These are phyloP conservation scores for Eucalyptus microcorys DNA, from an alignment of 345 rosid genomes.

Conservation along the genomic window DNA sequence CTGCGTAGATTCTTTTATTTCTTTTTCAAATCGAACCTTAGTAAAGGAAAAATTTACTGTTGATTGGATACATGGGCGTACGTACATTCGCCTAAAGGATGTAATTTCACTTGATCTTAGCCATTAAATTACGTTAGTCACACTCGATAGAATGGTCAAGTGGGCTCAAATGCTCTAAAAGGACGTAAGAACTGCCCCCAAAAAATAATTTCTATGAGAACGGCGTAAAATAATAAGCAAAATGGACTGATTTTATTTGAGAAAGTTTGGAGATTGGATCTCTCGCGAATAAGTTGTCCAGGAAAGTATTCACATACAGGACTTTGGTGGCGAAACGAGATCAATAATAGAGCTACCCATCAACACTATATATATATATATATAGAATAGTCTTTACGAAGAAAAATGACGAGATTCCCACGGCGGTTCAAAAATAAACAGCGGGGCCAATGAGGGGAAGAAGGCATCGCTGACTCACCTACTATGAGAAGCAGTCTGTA, in stretches of 20 bases:
- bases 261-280: not conserved
- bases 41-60: too few relatives aligned
- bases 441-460: not conserved
- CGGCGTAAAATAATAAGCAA: not conserved
- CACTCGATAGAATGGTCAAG: not conserved
- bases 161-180: not conserved
- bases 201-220: not conserved
- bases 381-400: too few relatives aligned
- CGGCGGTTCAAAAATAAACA: not conserved
- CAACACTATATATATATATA: not conserved
- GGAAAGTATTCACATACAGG: not conserved
- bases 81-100: not conserved
- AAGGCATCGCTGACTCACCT: not conserved
- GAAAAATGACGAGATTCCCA: too few relatives aligned
- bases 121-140: not conserved
- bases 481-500: not conserved
- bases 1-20: too few relatives aligned
- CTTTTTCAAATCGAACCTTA: too few relatives aligned
- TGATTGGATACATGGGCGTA: too few relatives aligned
- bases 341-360: not conserved
- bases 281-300: too few relatives aligned
- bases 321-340: not conserved
- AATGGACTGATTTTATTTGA: not conserved
- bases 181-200: not conserved
- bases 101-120: not conserved